Conservation (phyloP, 2,329 filamentous ascomycete genomes). For the Exserohilum rostratum region DNA sequence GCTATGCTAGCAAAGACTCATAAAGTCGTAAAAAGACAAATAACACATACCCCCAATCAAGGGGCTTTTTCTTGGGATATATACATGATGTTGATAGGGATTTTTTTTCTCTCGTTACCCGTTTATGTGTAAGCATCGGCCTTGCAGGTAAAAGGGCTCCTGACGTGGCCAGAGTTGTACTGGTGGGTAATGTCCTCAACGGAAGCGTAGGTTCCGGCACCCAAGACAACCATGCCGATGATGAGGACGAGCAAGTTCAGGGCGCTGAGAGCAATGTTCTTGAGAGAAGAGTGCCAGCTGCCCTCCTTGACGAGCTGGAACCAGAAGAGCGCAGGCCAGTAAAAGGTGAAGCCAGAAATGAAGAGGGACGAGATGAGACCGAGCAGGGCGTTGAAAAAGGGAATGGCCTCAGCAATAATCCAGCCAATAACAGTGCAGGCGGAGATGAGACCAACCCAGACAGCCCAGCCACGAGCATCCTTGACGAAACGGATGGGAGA, state of each 20-base stretch:
- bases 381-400: constrained; percentile 73
- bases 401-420: constrained; percentile 73
- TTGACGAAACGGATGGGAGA: constrained; percentile 55
- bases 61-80: constrained; percentile 6
- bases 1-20: constrained; percentile 3
- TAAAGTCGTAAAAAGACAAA: constrained; percentile 11
- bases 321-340: constrained; percentile 50
- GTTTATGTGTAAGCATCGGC: constrained; percentile 38
- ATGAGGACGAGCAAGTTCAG: constrained; percentile 36
- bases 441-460: constrained; percentile 66
- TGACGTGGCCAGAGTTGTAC: constrained; percentile 47
- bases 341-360: constrained; percentile 70
- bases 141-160: constrained; percentile 51
- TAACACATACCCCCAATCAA: not conserved
- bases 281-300: constrained; percentile 47
- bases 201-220: constrained; percentile 53
- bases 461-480: constrained; percentile 48
- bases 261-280: constrained; percentile 41
- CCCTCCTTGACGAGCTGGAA: constrained; percentile 50
- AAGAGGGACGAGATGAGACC: constrained; percentile 68
- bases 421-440: constrained; percentile 67
- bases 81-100: not conserved
- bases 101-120: too few species aligned
- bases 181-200: constrained; percentile 53
- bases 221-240: constrained; percentile 42